Conservation (phyloP, 345 rosid genomes). For the Limnanthes douglasii region DNA sequence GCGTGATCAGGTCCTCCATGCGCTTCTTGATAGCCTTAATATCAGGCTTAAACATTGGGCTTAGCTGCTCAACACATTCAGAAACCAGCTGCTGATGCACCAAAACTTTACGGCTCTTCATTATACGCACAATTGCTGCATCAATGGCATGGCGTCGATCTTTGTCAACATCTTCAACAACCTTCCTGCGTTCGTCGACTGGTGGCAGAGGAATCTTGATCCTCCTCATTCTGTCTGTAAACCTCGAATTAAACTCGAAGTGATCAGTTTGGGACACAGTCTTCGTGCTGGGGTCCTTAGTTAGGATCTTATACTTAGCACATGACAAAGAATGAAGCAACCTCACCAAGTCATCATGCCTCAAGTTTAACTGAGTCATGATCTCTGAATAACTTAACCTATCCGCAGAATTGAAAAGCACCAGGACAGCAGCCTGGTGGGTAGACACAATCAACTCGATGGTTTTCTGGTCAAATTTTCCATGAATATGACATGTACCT, state of each 20-base stretch:
- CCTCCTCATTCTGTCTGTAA: conserved; percentile 84
- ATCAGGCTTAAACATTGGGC: conserved; percentile 98
- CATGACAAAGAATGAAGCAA: conserved; percentile 84
- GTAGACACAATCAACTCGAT: conserved; percentile 48
- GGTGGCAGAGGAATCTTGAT: conserved; percentile 97
- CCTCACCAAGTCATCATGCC: conserved; percentile 74
- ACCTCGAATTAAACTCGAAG: conserved; percentile 67
- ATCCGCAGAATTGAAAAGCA: conserved; percentile 76
- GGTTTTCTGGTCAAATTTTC: conserved; percentile 40
- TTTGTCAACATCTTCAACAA: conserved; percentile 88
- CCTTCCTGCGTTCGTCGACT: conserved; percentile 84
- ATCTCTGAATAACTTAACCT: conserved; percentile 72
- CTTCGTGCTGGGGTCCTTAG: conserved; percentile 50
- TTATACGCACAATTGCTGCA: conserved; percentile 95
- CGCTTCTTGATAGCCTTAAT: conserved; percentile 89
- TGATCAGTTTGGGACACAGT: conserved; percentile 34
- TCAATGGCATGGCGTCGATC: conserved; percentile 87
- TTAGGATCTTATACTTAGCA: conserved; percentile 69
- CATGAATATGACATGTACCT: conserved; percentile 46
- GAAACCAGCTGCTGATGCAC: conserved; percentile 73
- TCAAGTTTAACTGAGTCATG: conserved; percentile 63
- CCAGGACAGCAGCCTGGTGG: conserved; percentile 76
- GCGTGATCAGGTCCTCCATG: conserved; percentile 77
- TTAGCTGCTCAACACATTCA: conserved; percentile 88
- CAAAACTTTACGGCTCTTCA: conserved; percentile 84